Evolutionary conservation across 2,329 filamentous ascomycete genomes (phyloP), one percentile per base, ranked within the genome.

Genomic region (Diplodia seriata): DNA sequence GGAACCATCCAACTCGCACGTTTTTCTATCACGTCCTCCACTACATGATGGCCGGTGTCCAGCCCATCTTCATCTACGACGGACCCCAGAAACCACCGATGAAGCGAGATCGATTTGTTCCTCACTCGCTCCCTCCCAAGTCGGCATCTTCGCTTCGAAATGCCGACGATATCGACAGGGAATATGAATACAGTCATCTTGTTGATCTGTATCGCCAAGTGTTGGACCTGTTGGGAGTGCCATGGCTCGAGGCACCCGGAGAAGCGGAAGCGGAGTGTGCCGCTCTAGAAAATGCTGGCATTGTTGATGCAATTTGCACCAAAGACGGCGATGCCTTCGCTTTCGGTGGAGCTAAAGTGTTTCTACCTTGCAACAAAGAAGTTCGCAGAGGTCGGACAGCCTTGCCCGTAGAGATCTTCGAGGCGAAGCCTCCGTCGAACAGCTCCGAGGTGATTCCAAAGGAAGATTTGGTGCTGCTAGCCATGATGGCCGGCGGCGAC

Each of bases 221-320:
- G n/a, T n/a, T 59, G 7, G 33, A 43, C 18, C 12, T 38, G 3
- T 29, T 59, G 33, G 55, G 55, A 23, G 20, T 43, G 1, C 55
- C 55, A 23, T 59, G 18, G 31, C 33, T n/a, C 7, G 11, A 59
- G 29, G 55, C 55, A 0, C 55, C 55, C 2, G 55, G 55, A 26
- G 55, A 59, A 5, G 55, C 55, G 6, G 55, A 59, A 40, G 55
- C 55, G 18, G 33, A 59, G 36, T 59, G 55, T 18, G 55, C 9
- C n/a, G n/a, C 18, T 11, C 11, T 59, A 4, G 55, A 59, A 20
- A 59, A 26, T 6, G 55, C 33, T 5, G 55, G 33, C 3, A 43
- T 59, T 26, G 55, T 59, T 14, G 55, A 59, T 23, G 55, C 55
- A 15, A 15, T 59, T 6, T 20, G 36, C 20, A 59, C 33, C 4